Percentiles rank a stretch among this genome's conserved stretches.
Conservation (phyloP, 345 rosid genomes). For the Isatis tinctoria region DNA sequence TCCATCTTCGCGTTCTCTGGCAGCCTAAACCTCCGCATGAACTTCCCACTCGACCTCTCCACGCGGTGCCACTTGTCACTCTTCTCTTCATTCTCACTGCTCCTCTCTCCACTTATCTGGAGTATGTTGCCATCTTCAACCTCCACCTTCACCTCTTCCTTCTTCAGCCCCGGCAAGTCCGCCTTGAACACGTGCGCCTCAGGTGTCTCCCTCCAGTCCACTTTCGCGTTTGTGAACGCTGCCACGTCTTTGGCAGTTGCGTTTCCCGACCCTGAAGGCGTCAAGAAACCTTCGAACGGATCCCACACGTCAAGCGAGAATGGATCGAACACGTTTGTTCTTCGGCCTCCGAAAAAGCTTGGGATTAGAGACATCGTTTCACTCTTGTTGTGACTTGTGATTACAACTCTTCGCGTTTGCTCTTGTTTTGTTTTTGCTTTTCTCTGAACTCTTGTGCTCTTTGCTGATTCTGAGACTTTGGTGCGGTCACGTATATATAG, state of each 20-base stretch:
- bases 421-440: neutral
- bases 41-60: slow-evolving; percentile 35
- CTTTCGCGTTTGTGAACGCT: slow-evolving; percentile 20
- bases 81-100: slow-evolving; percentile 33
- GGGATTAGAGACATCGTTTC: slow-evolving; percentile 29
- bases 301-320: slow-evolving; percentile 31
- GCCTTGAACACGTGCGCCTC: slow-evolving; percentile 39
- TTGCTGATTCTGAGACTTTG: neutral
- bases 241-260: slow-evolving; percentile 15
- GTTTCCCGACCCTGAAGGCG: neutral
- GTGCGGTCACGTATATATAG: neutral
- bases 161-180: slow-evolving; percentile 36
- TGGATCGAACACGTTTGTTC: slow-evolving; percentile 35
- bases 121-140: slow-evolving; percentile 34
- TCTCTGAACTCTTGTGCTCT: neutral
- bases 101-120: slow-evolving; percentile 38
- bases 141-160: slow-evolving; percentile 42
- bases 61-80: slow-evolving; percentile 41
- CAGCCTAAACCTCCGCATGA: slow-evolving; percentile 34
- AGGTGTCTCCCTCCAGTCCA: slow-evolving; percentile 41
- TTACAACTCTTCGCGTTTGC: neutral
- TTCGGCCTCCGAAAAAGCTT: slow-evolving; percentile 24
- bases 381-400: neutral
- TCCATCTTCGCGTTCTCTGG: slow-evolving; percentile 31
- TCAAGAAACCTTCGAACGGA: slow-evolving; percentile 23